phyloP scores from a whole-genome alignment of 768 basidiomycete species.

The Boletus subparvulus region DNA sequence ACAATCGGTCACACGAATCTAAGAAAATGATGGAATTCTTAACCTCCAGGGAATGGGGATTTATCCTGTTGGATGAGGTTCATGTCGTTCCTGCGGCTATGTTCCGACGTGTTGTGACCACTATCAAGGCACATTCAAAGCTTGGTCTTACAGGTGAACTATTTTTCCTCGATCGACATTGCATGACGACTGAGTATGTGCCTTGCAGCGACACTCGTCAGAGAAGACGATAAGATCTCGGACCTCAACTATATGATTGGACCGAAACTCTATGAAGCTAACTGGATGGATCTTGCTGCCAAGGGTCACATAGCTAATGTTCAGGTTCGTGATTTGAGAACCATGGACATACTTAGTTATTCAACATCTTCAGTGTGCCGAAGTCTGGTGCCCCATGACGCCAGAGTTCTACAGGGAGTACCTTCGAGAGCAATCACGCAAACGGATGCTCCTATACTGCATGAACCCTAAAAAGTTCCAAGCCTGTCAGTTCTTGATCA shows the following conservation, averaged over 20 bases:
- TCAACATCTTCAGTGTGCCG: slow-evolving; percentile 72
- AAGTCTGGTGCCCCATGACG: slow-evolving; percentile 99
- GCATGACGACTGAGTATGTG: slow-evolving; percentile 1
- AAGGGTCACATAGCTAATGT: slow-evolving; percentile 99
- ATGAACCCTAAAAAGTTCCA: slow-evolving; percentile 99
- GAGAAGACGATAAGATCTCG: slow-evolving; percentile 98
- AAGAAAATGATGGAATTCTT: slow-evolving; percentile 99
- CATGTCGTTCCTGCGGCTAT: slow-evolving; percentile 99
- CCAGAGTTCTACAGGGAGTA: slow-evolving; percentile 99
- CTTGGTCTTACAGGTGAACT: slow-evolving; percentile 87
- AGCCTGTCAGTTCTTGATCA: slow-evolving; percentile 97
- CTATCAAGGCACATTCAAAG: slow-evolving; percentile 98
- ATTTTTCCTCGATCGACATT: not conserved
- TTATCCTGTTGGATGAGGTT: slow-evolving; percentile 95
- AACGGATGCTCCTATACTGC: slow-evolving; percentile 95
- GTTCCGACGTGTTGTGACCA: slow-evolving; percentile 97
- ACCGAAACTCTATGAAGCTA: slow-evolving; percentile 98
- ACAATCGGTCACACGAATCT: slow-evolving; percentile 97
- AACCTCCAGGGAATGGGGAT: slow-evolving; percentile 98
- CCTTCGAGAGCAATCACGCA: slow-evolving; percentile 86
- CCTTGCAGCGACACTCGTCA: slow-evolving; percentile 84
- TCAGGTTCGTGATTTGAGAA: slow-evolving; percentile 59
- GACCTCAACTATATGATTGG: slow-evolving; percentile 99
- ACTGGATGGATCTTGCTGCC: slow-evolving; percentile 99
- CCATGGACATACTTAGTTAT: not conserved